Conservation (phyloP, 129 eudicot genomes). For the Erigeron canadensis region DNA sequence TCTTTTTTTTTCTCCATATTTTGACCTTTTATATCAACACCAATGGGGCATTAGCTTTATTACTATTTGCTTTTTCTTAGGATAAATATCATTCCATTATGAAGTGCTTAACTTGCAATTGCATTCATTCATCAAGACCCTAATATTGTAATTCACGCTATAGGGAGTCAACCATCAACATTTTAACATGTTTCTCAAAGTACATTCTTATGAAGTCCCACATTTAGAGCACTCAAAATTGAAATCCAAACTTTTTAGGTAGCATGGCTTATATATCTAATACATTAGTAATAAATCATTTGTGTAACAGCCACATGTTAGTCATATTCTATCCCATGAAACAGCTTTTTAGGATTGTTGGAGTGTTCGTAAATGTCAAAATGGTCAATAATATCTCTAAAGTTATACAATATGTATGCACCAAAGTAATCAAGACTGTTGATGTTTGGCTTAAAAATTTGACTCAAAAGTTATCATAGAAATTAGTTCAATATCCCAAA, state of each 20-base stretch:
- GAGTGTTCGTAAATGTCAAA: not conserved
- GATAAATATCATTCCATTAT: constrained; percentile 5
- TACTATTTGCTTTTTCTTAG: constrained; percentile 8
- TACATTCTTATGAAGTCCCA: not conserved
- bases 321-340: constrained; percentile 11
- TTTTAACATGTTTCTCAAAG: not conserved
- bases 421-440: not conserved
- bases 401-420: not conserved
- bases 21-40: constrained; percentile 18
- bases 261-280: not conserved
- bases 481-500: constrained; percentile 17
- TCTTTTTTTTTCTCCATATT: constrained; percentile 5
- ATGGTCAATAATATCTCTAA: constrained; percentile 1
- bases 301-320: not conserved
- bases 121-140: not conserved
- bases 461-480: constrained; percentile 8
- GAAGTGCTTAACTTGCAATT: not conserved
- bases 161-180: not conserved
- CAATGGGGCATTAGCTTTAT: not conserved
- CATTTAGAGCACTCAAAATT: not conserved
- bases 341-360: not conserved
- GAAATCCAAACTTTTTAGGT: not conserved
- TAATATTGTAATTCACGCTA: not conserved
- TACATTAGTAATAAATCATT: not conserved
- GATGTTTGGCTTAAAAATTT: constrained; percentile 3